These are phyloP conservation scores for Beauveria brongniartii DNA, from an alignment of 2,329 filamentous ascomycete genomes.

Conservation along the genomic window DNA sequence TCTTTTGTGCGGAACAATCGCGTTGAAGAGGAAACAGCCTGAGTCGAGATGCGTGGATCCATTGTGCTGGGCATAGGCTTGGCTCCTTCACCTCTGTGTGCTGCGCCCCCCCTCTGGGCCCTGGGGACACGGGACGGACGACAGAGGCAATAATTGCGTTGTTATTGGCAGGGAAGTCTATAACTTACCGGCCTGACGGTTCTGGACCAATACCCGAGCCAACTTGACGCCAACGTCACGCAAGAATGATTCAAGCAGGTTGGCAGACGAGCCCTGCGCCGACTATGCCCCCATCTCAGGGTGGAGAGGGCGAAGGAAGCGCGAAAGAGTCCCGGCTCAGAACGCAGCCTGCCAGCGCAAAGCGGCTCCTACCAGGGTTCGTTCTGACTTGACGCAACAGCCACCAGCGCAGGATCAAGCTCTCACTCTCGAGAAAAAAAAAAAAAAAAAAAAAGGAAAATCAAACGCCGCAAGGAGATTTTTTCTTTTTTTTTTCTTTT, in stretches of 20 bases:
- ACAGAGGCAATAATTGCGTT: not conserved
- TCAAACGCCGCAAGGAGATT: not conserved
- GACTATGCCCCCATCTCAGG: not conserved
- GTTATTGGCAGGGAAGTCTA: not conserved
- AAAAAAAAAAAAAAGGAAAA: too few relatives aligned
- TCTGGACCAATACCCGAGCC: not conserved
- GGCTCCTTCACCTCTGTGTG: not conserved
- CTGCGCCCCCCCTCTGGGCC: not conserved
- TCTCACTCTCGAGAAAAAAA: not conserved
- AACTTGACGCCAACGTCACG: not conserved
- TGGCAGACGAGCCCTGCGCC: not conserved
- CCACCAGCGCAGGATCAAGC: slow-evolving; percentile 8
- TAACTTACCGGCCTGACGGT: not conserved
- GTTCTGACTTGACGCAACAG: not conserved
- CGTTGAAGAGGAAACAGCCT: not conserved
- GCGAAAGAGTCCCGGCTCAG: not conserved
- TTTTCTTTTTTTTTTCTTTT: not conserved
- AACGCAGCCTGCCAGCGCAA: not conserved
- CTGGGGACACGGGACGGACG: not conserved
- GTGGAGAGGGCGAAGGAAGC: not conserved
- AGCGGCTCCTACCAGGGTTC: not conserved
- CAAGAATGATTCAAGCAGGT: not conserved
- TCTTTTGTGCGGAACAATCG: not conserved
- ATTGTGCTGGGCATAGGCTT: not conserved
- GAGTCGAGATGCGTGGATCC: not conserved